These are phyloP conservation scores for Tricholomella constricta DNA, from an alignment of 768 basidiomycete genomes.

Conservation along the genomic window DNA sequence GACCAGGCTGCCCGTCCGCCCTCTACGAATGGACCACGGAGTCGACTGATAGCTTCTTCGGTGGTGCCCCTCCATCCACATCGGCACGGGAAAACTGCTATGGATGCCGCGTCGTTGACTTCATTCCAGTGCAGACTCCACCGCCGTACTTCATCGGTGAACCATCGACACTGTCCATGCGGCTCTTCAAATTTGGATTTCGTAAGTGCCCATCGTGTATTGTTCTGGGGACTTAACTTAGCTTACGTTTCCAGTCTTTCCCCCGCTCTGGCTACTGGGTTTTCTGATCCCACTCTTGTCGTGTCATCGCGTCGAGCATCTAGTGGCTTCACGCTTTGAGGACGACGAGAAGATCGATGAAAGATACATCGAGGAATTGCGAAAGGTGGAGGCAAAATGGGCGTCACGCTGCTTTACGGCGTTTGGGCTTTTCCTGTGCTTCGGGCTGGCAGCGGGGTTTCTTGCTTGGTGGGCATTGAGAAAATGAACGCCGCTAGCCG, in stretches of 20 bases:
- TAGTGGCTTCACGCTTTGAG: neutral
- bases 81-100: slow-evolving; percentile 1
- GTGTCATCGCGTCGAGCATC: neutral
- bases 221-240: neutral
- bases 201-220: neutral
- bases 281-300: neutral
- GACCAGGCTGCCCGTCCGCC: slow-evolving; percentile 5
- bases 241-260: neutral
- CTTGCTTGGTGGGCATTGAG: slow-evolving; percentile 2
- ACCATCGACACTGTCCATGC: slow-evolving; percentile 8
- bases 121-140: neutral
- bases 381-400: slow-evolving; percentile 5
- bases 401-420: neutral
- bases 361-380: slow-evolving; percentile 1
- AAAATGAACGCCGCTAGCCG: neutral
- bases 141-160: neutral
- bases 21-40: slow-evolving; percentile 2
- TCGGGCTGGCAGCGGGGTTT: neutral
- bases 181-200: slow-evolving; percentile 8
- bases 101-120: slow-evolving; percentile 1
- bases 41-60: slow-evolving; percentile 10
- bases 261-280: slow-evolving; percentile 6
- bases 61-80: neutral
- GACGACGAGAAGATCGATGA: slow-evolving; percentile 3
- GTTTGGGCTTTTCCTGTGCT: neutral